Conservation (phyloP, 139 green algal genomes). For the Chlorella sp. region DNA sequence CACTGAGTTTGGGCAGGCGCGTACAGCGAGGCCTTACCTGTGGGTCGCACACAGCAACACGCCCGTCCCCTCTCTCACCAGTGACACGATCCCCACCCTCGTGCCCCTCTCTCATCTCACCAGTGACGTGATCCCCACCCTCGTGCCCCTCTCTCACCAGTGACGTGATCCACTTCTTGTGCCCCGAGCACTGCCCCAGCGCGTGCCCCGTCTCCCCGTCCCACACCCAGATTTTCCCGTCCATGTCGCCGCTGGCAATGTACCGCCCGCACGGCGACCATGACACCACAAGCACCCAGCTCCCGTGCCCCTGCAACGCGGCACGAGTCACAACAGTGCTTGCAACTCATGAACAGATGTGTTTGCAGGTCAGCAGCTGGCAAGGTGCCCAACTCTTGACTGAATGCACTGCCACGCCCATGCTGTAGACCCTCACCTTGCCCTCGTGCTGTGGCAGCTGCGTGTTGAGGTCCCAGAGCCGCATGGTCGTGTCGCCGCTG, state of each 20-base stretch:
- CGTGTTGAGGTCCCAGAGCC: slow-evolving; percentile 92
- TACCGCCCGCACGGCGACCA: slow-evolving; percentile 84
- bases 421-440: slow-evolving; percentile 56
- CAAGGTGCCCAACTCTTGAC: too few relatives aligned
- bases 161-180: slow-evolving; percentile 90
- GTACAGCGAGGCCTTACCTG: too few relatives aligned
- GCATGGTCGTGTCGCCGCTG: slow-evolving; percentile 85
- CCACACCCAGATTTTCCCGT: slow-evolving; percentile 85
- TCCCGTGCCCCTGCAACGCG: slow-evolving; percentile 76
- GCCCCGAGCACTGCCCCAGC: slow-evolving; percentile 69
- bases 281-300: slow-evolving; percentile 89
- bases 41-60: too few relatives aligned
- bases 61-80: too few relatives aligned
- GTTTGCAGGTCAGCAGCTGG: too few relatives aligned
- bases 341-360: too few relatives aligned
- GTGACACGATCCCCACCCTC: too few relatives aligned
- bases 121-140: too few relatives aligned
- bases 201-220: slow-evolving; percentile 51
- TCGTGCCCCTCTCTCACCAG: slow-evolving; percentile 38
- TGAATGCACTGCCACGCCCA: too few relatives aligned
- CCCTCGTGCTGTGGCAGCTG: slow-evolving; percentile 73
- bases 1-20: too few relatives aligned
- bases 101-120: background rate
- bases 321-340: too few relatives aligned
- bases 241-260: slow-evolving; percentile 83